A percentile compares a stretch with the other conserved stretches of the same genome.
phyloP scores from a whole-genome alignment of 129 eudicot species.

The Ambrosia artemisiifolia region DNA sequence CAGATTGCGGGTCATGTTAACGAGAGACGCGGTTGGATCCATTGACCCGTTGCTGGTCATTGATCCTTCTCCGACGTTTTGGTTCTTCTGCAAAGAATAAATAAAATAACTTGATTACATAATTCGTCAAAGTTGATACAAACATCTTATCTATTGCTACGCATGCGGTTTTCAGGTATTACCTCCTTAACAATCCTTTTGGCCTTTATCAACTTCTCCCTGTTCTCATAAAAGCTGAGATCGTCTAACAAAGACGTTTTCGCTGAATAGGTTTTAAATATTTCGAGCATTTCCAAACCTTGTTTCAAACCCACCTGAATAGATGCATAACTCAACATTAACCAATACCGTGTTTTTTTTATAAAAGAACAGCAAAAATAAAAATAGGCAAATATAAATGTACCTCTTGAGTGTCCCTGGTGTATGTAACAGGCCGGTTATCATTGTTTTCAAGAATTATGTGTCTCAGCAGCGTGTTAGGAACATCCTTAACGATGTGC shows the following conservation, averaged over 20 bases:
- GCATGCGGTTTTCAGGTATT: no score
- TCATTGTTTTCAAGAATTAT: conserved; percentile 89
- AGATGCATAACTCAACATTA: not conserved
- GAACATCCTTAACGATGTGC: conserved; percentile 87
- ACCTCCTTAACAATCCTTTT: conserved; percentile 54
- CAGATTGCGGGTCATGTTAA: conserved; percentile 50
- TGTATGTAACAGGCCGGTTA: conserved; percentile 73
- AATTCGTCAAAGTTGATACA: not conserved
- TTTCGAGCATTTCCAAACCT: conserved; percentile 81
- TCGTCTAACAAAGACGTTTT: conserved; percentile 73
- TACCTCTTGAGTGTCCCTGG: conserved; percentile 96
- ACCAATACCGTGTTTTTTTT: not conserved
- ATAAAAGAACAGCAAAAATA: not conserved
- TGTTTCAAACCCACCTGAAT: conserved; percentile 67
- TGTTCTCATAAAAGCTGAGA: conserved; percentile 64
- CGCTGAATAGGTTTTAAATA: conserved; percentile 61
- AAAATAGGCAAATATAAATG: not conserved
- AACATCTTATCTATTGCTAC: not conserved
- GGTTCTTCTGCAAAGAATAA: conserved; percentile 33
- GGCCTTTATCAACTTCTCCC: conserved; percentile 48
- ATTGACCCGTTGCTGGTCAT: conserved; percentile 12
- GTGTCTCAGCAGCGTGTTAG: conserved; percentile 66
- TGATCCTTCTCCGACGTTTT: conserved; percentile 35
- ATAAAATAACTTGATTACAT: not conserved
- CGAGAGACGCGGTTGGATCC: conserved; percentile 40